Evolutionary conservation across 257 asterid species (phyloP), one percentile per base, ranked within the genome.

Genomic region (Gynochthodes officinalis): DNA sequence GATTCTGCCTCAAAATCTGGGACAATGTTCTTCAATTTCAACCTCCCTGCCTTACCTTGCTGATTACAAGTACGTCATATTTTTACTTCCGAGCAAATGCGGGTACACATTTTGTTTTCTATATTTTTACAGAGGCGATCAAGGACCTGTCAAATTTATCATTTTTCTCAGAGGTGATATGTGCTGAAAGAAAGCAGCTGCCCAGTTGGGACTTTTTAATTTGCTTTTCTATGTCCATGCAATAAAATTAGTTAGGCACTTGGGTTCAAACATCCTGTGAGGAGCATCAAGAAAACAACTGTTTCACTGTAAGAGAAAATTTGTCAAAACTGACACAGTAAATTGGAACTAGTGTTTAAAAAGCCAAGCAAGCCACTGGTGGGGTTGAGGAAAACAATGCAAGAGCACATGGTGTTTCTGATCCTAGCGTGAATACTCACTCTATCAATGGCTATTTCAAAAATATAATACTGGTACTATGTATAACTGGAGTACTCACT

Each of bases 341-440:
- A n/a, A 60, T 14, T 33, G 70, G 70, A 39, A 30, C 43, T 21
- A 49, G 46, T 19, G 28, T 71, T 64, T n/a, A n/a, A n/a, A n/a
- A n/a, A n/a, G 79, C 85, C 91, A 85, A 69, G 58, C 55, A 71
- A 75, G 75, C 58, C 60, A 81, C 74, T 88, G 82, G 78, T 80
- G 79, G 79, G 49, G n/a, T 84, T 82, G 89, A 72, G 88, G 87
- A 91, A 91, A 91, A 84, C 96, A 69, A 91, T 82, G 93, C 96
- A 87, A 42, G 23, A 73, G 81, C 97, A 91, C 94, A 85, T 86
- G 94, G 67, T 64, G 70, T 25, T 80, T 79, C 81, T 79, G 77
- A 76, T 78, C 46, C 63, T 57, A 69, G 61, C 64, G 42, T 65
- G 73, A 76, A 61, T 65, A 73, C 9, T 39, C 69, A 73, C 9